Conservation (phyloP, 805 yeast genomes). For the Teunomyces stri region DNA sequence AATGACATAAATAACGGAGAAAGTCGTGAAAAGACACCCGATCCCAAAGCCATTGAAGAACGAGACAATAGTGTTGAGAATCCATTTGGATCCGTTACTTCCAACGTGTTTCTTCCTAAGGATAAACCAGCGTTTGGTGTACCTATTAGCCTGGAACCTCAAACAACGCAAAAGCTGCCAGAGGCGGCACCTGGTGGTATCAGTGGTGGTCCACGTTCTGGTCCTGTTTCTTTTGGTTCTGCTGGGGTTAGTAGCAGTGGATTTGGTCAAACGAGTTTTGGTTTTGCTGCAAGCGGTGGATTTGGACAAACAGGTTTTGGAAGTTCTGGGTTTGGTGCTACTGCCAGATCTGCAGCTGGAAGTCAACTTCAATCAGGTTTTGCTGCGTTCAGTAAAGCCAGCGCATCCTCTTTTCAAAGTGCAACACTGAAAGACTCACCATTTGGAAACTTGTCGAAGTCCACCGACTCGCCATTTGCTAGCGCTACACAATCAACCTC, state of each 20-base stretch:
- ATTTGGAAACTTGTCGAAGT: conserved; percentile 9
- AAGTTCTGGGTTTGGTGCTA: conserved; percentile 10
- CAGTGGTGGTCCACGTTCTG: neutral
- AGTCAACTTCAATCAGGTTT: neutral
- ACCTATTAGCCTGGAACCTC: neutral
- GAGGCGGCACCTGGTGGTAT: neutral
- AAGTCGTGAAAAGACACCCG: neutral
- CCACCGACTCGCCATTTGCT: conserved; percentile 8
- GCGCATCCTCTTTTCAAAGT: conserved; percentile 5
- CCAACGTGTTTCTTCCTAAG: neutral
- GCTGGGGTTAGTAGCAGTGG: neutral
- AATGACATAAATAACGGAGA: neutral
- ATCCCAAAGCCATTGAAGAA: neutral
- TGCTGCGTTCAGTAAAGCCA: conserved; percentile 2
- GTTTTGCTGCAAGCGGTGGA: conserved; percentile 7
- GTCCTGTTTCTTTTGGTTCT: neutral
- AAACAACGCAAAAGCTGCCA: neutral
- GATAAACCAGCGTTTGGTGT: conserved; percentile 1
- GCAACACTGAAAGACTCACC: conserved; percentile 11
- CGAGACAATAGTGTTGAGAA: neutral
- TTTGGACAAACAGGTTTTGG: conserved; percentile 12
- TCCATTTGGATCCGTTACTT: conserved; percentile 1
- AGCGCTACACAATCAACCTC: neutral
- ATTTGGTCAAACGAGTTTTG: conserved; percentile 14
- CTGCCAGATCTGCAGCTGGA: neutral